These are phyloP conservation scores for Mikania micrantha DNA, from an alignment of 129 eudicot genomes.

Conservation along the genomic window DNA sequence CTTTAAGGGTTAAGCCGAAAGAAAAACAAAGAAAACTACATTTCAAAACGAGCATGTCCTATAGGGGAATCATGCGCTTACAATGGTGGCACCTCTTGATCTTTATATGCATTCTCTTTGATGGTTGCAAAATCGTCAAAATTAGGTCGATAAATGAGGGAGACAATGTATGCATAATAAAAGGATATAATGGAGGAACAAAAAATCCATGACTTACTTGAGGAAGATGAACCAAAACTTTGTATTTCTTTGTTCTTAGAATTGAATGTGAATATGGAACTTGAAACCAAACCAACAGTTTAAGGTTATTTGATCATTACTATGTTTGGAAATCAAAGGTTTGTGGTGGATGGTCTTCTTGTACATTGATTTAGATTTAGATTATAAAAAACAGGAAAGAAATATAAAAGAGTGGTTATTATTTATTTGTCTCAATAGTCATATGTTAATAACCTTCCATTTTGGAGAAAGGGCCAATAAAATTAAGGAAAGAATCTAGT, in stretches of 20 bases:
- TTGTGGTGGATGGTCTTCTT: slow-evolving; percentile 5
- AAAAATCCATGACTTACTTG: slow-evolving; percentile 11
- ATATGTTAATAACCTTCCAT: neutral
- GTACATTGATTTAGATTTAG: neutral
- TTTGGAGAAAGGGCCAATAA: no score
- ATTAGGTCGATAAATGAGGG: neutral
- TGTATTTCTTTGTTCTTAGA: neutral
- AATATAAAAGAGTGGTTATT: slow-evolving; percentile 2
- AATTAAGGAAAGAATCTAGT: no score
- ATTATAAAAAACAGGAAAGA: neutral
- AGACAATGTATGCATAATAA: neutral
- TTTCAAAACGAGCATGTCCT: no score
- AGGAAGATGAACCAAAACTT: neutral
- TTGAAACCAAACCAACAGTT: neutral
- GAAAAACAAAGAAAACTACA: no score
- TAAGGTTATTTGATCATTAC: slow-evolving; percentile 9
- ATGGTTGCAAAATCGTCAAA: neutral
- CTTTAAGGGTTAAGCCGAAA: no score
- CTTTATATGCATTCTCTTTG: neutral
- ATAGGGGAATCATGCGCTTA: no score
- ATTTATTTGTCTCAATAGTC: neutral
- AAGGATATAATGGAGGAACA: slow-evolving; percentile 6
- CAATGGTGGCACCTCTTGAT: neutral
- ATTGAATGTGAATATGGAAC: neutral
- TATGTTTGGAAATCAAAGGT: slow-evolving; percentile 12